Base-by-base conservation (phyloP, 129 eudicot species). In the Heracleum sosnowskyi region DNA sequence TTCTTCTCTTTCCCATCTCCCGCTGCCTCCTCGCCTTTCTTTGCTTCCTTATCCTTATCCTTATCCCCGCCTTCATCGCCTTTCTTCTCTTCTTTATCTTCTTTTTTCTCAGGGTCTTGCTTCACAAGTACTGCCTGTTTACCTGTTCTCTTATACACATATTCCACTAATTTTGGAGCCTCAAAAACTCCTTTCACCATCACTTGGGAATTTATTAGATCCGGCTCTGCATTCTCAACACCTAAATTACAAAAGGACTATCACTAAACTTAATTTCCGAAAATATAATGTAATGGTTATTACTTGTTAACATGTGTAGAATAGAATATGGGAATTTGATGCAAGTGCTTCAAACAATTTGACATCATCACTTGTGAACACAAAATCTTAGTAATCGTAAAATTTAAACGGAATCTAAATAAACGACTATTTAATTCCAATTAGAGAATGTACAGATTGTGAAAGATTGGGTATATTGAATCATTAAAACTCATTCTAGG, bases 211-310 rank as follows among this genome's bases (percentile, higher is more conserved):
- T 82, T 83, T 84, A 85, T 90, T 37, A 92, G 95, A 87, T 96
- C 97, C 47, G 97, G 87, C 44, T 85, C 96, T 20, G 83, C 99
- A 74, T 79, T 93, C 79, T 96, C 97, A 63, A 96, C 99, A 73
- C 93, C 99, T 92, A 70, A 33, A 87, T 74, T 55, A 26, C 73
- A 66, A 66, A 64, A 66, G 31, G 24, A 13, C 24, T 4, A 33
- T 66, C 22, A 28, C 72, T 31, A 28, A 66, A 66, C 40, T n/a
- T n/a, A 66, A 4, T 29, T 12, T 31, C 24, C 24, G 3, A 66
- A n/a, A 28, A 13, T 31, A 28, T 63, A 64, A 31, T 26, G 2
- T 5, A 64, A 63, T 0, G 18, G 34, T 63, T 29, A 63, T 11
- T 63, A 63, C 69, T 63, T 63, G 36, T 62, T 63, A 63, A 4